Evolutionary conservation across 1,139 yeast genomes (phyloP), one percentile per base, ranked within the genome.

Genomic region (Candida tropicalis): DNA sequence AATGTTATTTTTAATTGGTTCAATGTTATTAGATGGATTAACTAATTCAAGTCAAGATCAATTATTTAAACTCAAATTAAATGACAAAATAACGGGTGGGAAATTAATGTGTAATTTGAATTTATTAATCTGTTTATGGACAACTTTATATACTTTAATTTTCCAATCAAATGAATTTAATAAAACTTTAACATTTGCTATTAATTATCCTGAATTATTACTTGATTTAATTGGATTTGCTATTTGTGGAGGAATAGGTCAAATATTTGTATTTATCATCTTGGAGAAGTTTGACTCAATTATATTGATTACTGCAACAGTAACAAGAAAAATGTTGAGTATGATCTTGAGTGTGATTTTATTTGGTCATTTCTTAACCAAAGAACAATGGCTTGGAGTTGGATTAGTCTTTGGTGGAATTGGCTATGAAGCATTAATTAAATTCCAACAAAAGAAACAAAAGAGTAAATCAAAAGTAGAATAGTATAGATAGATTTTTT

Each of bases 21-120:
- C 95, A 34, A 76, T 93, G 66, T 62, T 93, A 12, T 70, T 93
- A 33, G 99, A 93, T 60, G 99, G 99, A 0, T 69, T 91, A 47
- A 90, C 96, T 24, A 93, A 91, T 64, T 87, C 97, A 4, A 85
- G 96, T 0, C 99, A 93, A 62, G 99, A 93, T 62, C 82, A 85
- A 44, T 67, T 93, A 60, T 86, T 93, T 56, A 79, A 77, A 47
- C 55, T 65, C 22, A 61, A 58, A 37, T 42, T 48, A 18, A 39
- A 47, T 15, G 38, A 49, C 46, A 59, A 56, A 41, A 52, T 65
- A 16, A 61, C 66, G 7, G 98, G 98, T 0, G 93, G 93, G 2
- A 88, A 84, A 52, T 69, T 93, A 63, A 93, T 95, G 97, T 79
- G 89, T 47, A 79, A 87, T 2, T 73, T 93, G 51, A 93, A 93